Evolutionary conservation across 1,284 basidiomycete species (phyloP), one percentile per base, ranked within the genome.

Genomic region (Cutaneotrichosporon sp.): DNA sequence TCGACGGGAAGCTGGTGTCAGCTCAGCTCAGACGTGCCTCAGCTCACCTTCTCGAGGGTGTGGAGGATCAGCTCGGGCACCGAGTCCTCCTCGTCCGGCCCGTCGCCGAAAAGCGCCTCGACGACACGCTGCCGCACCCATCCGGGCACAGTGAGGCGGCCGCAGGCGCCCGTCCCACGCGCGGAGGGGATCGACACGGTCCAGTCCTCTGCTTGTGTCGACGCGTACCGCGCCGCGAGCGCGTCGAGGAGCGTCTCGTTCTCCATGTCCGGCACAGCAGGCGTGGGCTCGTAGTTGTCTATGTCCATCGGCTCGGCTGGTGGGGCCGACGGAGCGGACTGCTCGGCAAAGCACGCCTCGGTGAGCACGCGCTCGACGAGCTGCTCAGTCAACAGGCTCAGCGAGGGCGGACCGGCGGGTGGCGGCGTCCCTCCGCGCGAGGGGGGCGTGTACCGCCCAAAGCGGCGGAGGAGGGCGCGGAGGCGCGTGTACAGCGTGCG

Each of bases 81-180:
- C 27, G 90, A 89, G 68, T 90, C 91, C 25, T 89, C 86, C 66
- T 93, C 91, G n/a, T 90, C 90, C 18, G 64, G 56, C 1, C 64
- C 64, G 2, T 87, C 87, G 72, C 92, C 91, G 67, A 97, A 97
- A 1, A 98, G 81, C 4, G 95, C 84, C 74, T 99, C 95, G 3
- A 91, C 88, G 0, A 90, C 90, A 9, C 94, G 84, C 74, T 97
- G 94, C 38, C 95, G 82, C 25, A 98, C 83, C 95, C 97, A 99
- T 0, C 95, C 95, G 0, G 95, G 95, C 45, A 99, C 86, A 47
- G 89, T 82, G 38, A 98, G 79, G 9, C 53, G 34, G 9, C 52
- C 53, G 13, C 58, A 36, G 0, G 53, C 53, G 16, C 61, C 64
- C 1, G 51, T 46, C 24, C 59, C 63, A 14, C 54, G 45, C 16